Evolutionary conservation across 805 yeast species (phyloP), one percentile per base, ranked within the genome.

Genomic region (Candida quercuum): DNA sequence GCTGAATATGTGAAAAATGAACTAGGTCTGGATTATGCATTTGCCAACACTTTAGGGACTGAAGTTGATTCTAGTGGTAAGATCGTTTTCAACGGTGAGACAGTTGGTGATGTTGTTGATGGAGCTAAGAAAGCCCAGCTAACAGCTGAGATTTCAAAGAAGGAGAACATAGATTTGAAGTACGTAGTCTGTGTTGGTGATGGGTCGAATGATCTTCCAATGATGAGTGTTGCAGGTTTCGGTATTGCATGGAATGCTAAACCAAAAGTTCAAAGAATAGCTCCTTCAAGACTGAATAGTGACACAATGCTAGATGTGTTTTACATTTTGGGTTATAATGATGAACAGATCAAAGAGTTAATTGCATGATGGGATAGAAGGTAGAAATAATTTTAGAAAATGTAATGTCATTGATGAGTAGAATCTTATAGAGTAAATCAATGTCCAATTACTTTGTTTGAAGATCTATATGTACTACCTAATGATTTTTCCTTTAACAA

Each of bases 191-290:
- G 96, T 34, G 84, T 91, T 27, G 98, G 98, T 26, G 98, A 93
- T 57, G 99, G 99, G 27, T 96, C 98, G 18, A 93, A 93, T 54
- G 99, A 93, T 63, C 66, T 93, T 54, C 74, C 75, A 32, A 94
- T 94, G 88, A 93, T 93, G 98, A 73, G 67, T 2, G 76, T 63
- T 12, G 96, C 96, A 3, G 98, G 98, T 0, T 84, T 78, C 57
- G 99, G 99, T 16, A 70, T 93, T 37, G 99, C 99, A 0, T 93
- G 96, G 94, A 85, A 87, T 57, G 99, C 98, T 16, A 93, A 93
- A 59, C 97, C 98, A 17, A 79, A 72, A 46, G 99, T 93, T 2
- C 97, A 88, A 59, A 57, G 63, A 40, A 65, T 68, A 47, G 98
- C 99, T 0, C 96, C 96, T 15, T 71, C 86, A 30, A 72, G 84